Evolutionary conservation across 768 basidiomycete species (phyloP).

Genomic region (Xerocomus spinulosus): DNA sequence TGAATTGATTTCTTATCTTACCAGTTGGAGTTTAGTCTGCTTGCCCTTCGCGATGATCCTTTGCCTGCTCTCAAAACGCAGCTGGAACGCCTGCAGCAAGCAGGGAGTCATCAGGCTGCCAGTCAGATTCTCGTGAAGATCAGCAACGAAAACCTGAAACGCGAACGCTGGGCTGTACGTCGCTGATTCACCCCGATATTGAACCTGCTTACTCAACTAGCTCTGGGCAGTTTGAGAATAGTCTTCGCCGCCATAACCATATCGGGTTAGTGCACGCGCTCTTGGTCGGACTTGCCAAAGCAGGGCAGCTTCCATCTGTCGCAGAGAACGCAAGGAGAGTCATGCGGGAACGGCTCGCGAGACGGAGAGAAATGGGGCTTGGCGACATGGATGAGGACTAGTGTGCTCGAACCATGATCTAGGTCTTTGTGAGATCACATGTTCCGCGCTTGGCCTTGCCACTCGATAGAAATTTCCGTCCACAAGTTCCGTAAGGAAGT

Average conservation of each 20-base stretch:
- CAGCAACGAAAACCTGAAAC: conserved; percentile 65
- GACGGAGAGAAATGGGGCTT: conserved; percentile 37
- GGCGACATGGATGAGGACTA: conserved; percentile 42
- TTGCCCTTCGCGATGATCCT: conserved; percentile 82
- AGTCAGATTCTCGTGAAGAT: conserved; percentile 54
- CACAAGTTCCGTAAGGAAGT: conserved; percentile 13
- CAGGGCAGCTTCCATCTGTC: conserved; percentile 53
- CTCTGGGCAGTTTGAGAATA: conserved; percentile 72
- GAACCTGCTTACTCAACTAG: conserved; percentile 1
- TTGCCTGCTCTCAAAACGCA: conserved; percentile 62
- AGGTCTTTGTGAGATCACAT: conserved; percentile 5
- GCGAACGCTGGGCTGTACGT: conserved; percentile 80
- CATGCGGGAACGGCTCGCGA: conserved; percentile 42
- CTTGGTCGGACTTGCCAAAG: conserved; percentile 67
- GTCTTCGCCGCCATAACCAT: conserved; percentile 81
- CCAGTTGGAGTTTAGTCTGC: conserved; percentile 88
- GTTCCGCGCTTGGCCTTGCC: background rate
- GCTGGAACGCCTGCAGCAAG: conserved; percentile 44
- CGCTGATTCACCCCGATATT: background rate
- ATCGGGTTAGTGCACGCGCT: conserved; percentile 76
- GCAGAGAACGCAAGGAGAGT: conserved; percentile 41
- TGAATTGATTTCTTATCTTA: conserved; percentile 6
- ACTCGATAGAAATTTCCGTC: conserved; percentile 9
- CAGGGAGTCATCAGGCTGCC: conserved; percentile 40
- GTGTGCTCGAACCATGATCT: background rate